These are phyloP conservation scores for Chrysoporthe puriensis DNA, from an alignment of 2,329 filamentous ascomycete genomes.

Conservation along the genomic window DNA sequence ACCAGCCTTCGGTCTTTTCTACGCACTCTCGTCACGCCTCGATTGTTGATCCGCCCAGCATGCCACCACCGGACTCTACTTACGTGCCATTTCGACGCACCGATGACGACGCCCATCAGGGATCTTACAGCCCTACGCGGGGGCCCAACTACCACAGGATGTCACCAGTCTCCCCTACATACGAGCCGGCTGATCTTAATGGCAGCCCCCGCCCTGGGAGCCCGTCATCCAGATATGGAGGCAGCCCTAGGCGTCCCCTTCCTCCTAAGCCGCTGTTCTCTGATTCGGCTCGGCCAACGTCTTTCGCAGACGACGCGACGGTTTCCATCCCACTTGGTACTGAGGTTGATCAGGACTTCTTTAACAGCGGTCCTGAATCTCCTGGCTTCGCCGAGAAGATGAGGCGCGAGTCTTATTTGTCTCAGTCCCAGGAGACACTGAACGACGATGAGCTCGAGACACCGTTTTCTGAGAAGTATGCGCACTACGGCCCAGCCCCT, in stretches of 20 bases:
- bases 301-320: conserved; percentile 69
- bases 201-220: conserved; percentile 90
- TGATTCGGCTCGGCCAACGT: conserved; percentile 49
- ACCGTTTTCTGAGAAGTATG: conserved; percentile 59
- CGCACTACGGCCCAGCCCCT: conserved; percentile 87
- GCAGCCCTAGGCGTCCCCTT: conserved; percentile 82
- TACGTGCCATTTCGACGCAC: conserved; percentile 61
- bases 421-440: conserved; percentile 57
- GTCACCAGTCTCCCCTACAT: conserved; percentile 70
- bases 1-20: conserved; percentile 58
- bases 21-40: conserved; percentile 49
- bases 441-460: conserved; percentile 45
- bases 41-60: conserved; percentile 61
- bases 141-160: conserved; percentile 58
- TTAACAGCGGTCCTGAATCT: conserved; percentile 56
- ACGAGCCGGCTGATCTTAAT: conserved; percentile 87
- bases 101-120: conserved; percentile 55
- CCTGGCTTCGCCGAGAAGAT: conserved; percentile 56
- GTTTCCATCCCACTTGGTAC: conserved; percentile 70
- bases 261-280: conserved; percentile 88
- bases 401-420: conserved; percentile 62
- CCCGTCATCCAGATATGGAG: conserved; percentile 84
- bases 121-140: conserved; percentile 32
- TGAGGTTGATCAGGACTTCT: conserved; percentile 71
- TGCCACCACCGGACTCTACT: conserved; percentile 65